These are phyloP conservation scores for Miscanthus sacchariflorus DNA, from an alignment of 202 grass and related monocot species.

Conservation along the genomic window DNA sequence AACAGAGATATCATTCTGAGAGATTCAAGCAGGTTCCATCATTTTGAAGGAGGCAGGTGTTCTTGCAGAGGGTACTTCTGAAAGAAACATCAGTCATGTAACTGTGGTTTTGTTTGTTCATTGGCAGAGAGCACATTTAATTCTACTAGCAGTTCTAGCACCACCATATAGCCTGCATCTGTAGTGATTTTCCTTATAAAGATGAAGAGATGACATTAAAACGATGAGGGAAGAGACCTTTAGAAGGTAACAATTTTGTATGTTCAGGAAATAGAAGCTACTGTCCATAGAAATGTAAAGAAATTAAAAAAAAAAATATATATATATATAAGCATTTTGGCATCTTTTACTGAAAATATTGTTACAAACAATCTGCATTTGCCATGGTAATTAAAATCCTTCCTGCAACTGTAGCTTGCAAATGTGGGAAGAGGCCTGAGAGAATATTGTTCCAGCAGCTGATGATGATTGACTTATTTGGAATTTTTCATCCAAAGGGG, in stretches of 20 bases:
- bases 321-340: neutral
- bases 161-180: neutral
- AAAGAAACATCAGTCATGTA: conserved; percentile 16
- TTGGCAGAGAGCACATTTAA: conserved; percentile 23
- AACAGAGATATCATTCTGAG: conserved; percentile 74
- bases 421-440: neutral
- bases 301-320: neutral
- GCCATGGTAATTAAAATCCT: neutral
- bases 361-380: neutral
- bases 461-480: neutral
- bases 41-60: conserved; percentile 81
- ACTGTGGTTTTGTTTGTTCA: conserved; percentile 13
- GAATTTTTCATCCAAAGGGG: neutral
- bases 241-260: conserved; percentile 6
- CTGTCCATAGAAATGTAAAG: neutral
- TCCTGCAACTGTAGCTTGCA: neutral
- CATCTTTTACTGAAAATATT: conserved; percentile 13
- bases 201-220: neutral
- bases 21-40: conserved; percentile 85
- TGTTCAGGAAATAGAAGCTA: neutral
- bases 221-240: neutral
- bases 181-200: neutral
- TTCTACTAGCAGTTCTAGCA: conserved; percentile 24
- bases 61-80: conserved; percentile 88
- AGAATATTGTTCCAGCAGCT: neutral